These are phyloP conservation scores for Neurospora tetraspora DNA, from an alignment of 495 filamentous ascomycete genomes.

Conservation along the genomic window DNA sequence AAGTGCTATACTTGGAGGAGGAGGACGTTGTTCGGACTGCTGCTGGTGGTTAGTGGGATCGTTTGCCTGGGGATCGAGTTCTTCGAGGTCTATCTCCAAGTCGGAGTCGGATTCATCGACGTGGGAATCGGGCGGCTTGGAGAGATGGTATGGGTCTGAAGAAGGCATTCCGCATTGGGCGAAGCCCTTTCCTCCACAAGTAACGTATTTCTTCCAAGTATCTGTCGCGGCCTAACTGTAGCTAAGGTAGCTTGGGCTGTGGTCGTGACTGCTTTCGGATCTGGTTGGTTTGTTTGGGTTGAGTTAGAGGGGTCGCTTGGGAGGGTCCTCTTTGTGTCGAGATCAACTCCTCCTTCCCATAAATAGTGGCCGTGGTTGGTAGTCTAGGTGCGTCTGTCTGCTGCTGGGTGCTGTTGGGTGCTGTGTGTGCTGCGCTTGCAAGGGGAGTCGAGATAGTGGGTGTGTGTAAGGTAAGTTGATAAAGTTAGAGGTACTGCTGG, in stretches of 20 bases:
- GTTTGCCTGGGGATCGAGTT: slow-evolving; percentile 52
- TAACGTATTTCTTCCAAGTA: not conserved
- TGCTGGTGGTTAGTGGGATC: slow-evolving; percentile 7
- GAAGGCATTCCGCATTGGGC: slow-evolving; percentile 44
- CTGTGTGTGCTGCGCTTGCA: not conserved
- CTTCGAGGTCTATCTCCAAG: slow-evolving; percentile 60
- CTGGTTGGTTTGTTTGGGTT: not conserved
- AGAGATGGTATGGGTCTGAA: slow-evolving; percentile 37
- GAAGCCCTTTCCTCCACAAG: slow-evolving; percentile 2
- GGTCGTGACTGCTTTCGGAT: not conserved
- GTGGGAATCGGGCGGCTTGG: slow-evolving; percentile 42
- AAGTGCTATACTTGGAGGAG: slow-evolving; percentile 52
- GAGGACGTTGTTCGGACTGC: slow-evolving; percentile 31
- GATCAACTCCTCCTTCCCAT: not conserved
- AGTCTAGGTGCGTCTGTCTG: not conserved
- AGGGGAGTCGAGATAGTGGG: not conserved
- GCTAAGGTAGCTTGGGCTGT: not conserved
- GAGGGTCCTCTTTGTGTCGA: not conserved
- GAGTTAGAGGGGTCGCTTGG: not conserved
- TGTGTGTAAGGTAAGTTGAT: not conserved
- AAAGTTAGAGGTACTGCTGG: not conserved
- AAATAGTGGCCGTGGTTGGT: not conserved
- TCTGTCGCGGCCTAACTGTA: not conserved
- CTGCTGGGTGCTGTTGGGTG: not conserved
- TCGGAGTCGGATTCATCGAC: slow-evolving; percentile 52